Conservation (phyloP, 1,284 basidiomycete genomes). For the Trichosporon sp. region DNA sequence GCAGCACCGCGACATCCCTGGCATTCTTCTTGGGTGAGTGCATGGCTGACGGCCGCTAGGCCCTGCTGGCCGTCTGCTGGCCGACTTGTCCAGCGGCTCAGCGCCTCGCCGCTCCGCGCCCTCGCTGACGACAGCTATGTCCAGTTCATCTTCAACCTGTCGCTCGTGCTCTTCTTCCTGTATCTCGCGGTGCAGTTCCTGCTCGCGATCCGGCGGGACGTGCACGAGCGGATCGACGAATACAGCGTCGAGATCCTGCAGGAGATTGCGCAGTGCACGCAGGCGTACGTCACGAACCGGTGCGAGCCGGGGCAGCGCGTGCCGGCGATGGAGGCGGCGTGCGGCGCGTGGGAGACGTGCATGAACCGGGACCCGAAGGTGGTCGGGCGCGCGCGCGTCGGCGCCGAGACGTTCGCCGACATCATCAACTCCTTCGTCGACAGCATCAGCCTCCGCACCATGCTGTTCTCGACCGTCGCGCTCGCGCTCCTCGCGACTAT, state of each 20-base stretch:
- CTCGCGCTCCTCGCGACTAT: conserved; percentile 73
- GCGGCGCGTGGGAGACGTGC: conserved; percentile 86
- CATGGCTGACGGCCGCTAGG: not conserved
- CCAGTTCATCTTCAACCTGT: conserved; percentile 91
- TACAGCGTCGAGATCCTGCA: conserved; percentile 86
- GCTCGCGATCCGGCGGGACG: conserved; percentile 82
- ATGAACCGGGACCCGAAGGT: conserved; percentile 90
- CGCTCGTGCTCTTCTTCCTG: conserved; percentile 74
- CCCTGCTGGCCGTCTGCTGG: too few relatives aligned
- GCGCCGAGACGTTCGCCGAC: conserved; percentile 91
- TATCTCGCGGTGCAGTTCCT: conserved; percentile 82
- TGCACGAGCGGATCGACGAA: conserved; percentile 79
- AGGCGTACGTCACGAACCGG: conserved; percentile 74
- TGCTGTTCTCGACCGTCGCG: conserved; percentile 79
- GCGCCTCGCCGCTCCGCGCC: too few relatives aligned
- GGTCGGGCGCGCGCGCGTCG: conserved; percentile 80
- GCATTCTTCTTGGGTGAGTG: conserved; percentile 68
- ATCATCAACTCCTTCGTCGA: conserved; percentile 96
- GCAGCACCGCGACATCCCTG: conserved; percentile 49
- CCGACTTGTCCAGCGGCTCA: too few relatives aligned
- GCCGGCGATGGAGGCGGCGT: conserved; percentile 78
- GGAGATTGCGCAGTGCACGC: conserved; percentile 78
- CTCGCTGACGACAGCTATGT: conserved; percentile 62
- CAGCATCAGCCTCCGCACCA: conserved; percentile 92
- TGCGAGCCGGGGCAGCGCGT: conserved; percentile 64